Conservation (phyloP, 805 yeast species). For the Myxozyma melibiosi region DNA sequence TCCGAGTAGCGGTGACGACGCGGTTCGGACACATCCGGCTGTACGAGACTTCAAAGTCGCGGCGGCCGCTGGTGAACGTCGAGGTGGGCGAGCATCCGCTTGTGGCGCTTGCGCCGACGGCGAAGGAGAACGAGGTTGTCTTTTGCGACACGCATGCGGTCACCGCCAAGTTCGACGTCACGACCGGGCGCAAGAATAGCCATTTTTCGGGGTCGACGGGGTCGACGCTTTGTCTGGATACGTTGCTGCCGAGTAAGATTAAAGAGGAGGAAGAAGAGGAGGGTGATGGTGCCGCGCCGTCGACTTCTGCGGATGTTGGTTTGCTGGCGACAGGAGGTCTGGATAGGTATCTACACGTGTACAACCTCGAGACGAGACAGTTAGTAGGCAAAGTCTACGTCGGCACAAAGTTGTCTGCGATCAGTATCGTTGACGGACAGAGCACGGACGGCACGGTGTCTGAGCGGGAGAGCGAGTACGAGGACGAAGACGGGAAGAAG, state of each 20-base stretch:
- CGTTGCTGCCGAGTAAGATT: constrained; percentile 1
- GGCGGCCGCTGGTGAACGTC: constrained; percentile 64
- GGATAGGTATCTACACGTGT: constrained; percentile 83
- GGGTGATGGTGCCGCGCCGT: not conserved
- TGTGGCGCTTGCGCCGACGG: constrained; percentile 45
- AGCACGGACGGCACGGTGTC: not conserved
- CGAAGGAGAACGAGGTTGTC: constrained; percentile 52
- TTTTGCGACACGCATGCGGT: constrained; percentile 71
- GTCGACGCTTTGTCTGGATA: constrained; percentile 42
- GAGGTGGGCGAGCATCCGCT: constrained; percentile 60
- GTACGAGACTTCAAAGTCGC: constrained; percentile 69
- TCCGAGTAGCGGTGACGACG: constrained; percentile 66
- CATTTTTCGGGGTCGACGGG: constrained; percentile 74
- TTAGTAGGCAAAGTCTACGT: constrained; percentile 70
- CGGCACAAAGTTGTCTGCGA: constrained; percentile 67
- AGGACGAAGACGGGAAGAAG: not conserved
- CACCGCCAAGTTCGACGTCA: constrained; percentile 58
- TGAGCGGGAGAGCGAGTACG: constrained; percentile 9
- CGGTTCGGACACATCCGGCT: constrained; percentile 65
- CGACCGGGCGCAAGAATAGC: constrained; percentile 59
- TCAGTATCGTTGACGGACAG: constrained; percentile 51
- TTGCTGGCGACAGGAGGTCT: constrained; percentile 77
- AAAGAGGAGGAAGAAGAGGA: constrained; percentile 12
- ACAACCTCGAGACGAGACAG: constrained; percentile 60
- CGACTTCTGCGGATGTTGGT: not conserved